Evolutionary conservation across 345 rosid species (phyloP), one percentile per base, ranked within the genome.

Genomic region (Abelmoschus esculentus): DNA sequence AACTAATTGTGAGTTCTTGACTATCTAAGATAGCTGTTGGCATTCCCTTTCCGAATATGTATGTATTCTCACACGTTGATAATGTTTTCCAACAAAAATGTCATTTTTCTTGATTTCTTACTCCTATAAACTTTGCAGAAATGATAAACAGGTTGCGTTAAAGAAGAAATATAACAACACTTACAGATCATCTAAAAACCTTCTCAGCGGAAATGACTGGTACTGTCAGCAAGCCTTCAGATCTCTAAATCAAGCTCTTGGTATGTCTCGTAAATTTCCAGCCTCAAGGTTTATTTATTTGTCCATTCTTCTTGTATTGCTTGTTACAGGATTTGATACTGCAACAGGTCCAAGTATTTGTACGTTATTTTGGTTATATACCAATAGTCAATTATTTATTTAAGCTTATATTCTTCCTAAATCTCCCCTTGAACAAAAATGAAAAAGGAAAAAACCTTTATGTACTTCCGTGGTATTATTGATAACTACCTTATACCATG

Each of bases 41-140:
- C 77, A 91, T 95, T 75, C 99, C 99, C 60, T 95, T 91, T 80
- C 99, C 97, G 72, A 95, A 91, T 79, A 75, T 86, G 99, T 95
- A 82, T 79, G 96, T 57, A 40, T 61, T 71, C 80, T 61, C 52
- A 18, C 58, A 49, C 15, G 4, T 22, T 34, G 56, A 22, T 6
- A 6, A 71, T 38, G 57, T 28, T 64, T 46, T 29, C 15, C 46
- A 44, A 42, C 14, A 13, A 18, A 49, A 40, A 58, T 18, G n/a
- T 34, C 6, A 14, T 1, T 57, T 67, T 3, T 74, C 69, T 62
- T 52, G 59, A 49, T 29, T 74, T 38, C 72, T 80, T 46, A 78
- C 74, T 59, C 66, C 49, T 76, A 26, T 44, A 36, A 46, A 67
- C 62, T 78, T 77, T 75, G 57, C 82, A 93, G 99, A 77, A 76